Conservation (phyloP, 139 green algal species). For the Limnomonas spitsbergensis region DNA sequence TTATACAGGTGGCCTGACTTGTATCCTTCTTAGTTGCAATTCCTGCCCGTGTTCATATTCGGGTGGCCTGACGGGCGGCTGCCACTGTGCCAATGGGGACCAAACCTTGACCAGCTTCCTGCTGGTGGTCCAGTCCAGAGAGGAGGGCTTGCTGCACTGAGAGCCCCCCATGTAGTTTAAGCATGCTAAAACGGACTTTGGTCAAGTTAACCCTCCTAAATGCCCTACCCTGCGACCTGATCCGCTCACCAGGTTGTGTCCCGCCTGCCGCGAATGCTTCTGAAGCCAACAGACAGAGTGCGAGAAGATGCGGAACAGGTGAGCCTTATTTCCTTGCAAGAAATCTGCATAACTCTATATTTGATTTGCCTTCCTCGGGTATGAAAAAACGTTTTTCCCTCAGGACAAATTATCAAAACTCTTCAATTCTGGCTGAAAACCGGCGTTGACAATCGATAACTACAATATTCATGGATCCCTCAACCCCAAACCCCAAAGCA, state of each 20-base stretch:
- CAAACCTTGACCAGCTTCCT: too few species aligned
- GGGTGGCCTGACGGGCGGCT: too few species aligned
- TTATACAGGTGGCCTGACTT: too few species aligned
- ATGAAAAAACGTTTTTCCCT: not conserved
- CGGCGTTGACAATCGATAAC: too few species aligned
- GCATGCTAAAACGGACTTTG: not conserved
- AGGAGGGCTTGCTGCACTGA: not conserved
- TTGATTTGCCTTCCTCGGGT: not conserved
- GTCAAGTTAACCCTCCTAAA: not conserved
- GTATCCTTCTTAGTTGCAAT: too few species aligned
- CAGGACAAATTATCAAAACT: not conserved
- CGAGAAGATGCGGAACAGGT: conserved; percentile 15
- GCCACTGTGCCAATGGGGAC: too few species aligned
- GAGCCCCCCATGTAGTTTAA: not conserved
- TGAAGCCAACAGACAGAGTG: not conserved
- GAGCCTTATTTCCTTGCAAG: not conserved
- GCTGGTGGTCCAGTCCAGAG: not conserved
- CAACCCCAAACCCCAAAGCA: too few species aligned
- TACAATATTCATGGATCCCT: too few species aligned
- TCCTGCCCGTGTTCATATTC: too few species aligned
- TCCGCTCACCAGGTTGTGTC: not conserved
- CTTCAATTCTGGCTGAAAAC: too few species aligned
- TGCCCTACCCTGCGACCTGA: not conserved
- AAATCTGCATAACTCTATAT: not conserved
- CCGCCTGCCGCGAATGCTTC: conserved; percentile 5